Evolutionary conservation across 768 basidiomycete species (phyloP).

Genomic region (Macrolepiota albuminosa): DNA sequence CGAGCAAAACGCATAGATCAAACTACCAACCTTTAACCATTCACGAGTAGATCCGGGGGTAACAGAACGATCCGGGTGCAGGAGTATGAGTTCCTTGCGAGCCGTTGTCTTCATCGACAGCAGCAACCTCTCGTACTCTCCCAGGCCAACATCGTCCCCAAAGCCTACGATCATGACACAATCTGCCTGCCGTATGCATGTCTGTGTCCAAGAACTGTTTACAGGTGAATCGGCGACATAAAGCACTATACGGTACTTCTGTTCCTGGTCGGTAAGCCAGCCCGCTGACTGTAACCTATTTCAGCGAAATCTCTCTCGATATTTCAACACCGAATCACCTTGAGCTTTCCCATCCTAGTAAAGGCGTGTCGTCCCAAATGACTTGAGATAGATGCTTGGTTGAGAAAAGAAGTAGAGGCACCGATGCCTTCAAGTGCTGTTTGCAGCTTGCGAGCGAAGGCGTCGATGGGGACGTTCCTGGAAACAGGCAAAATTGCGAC

Average conservation of each 20-base stretch:
- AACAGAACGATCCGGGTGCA: slow-evolving; percentile 90
- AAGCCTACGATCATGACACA: slow-evolving; percentile 92
- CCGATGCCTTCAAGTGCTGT: slow-evolving; percentile 87
- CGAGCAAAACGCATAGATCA: neutral
- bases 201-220: slow-evolving; percentile 96
- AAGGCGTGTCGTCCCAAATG: slow-evolving; percentile 95
- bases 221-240: slow-evolving; percentile 97
- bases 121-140: slow-evolving; percentile 92
- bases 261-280: slow-evolving; percentile 95
- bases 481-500: slow-evolving; percentile 89
- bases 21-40: slow-evolving; percentile 77
- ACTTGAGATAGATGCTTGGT: slow-evolving; percentile 88
- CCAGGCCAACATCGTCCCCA: slow-evolving; percentile 86
- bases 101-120: slow-evolving; percentile 97
- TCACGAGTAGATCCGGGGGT: slow-evolving; percentile 88
- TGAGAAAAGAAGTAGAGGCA: slow-evolving; percentile 88
- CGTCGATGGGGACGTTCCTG: slow-evolving; percentile 82
- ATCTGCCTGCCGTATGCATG: slow-evolving; percentile 96
- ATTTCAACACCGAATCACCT: slow-evolving; percentile 50
- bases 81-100: slow-evolving; percentile 91
- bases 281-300: slow-evolving; percentile 36
- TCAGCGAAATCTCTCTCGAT: neutral
- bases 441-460: slow-evolving; percentile 87
- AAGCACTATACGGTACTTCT: slow-evolving; percentile 87
- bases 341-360: slow-evolving; percentile 94